phyloP scores from a whole-genome alignment of 495 filamentous ascomycete genomes.

The Pseudoneurospora amorphoporcata region DNA sequence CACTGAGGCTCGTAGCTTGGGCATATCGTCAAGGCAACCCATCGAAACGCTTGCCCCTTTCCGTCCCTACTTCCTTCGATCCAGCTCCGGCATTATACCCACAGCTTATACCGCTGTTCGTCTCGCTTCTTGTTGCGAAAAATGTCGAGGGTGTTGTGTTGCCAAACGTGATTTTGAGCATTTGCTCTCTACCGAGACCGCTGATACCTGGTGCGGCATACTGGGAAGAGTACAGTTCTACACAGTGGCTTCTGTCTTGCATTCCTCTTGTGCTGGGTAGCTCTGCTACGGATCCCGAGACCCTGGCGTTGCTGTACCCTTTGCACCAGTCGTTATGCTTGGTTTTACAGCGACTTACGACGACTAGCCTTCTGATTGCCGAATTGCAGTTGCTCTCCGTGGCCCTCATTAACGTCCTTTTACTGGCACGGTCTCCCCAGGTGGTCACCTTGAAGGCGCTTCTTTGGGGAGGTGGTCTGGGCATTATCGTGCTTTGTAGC shows the following conservation, averaged over 20 bases:
- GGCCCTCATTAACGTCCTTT: slow-evolving; percentile 69
- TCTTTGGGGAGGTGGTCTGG: slow-evolving; percentile 80
- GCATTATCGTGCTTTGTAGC: slow-evolving; percentile 59
- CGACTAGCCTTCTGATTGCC: slow-evolving; percentile 73
- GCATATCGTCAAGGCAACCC: slow-evolving; percentile 28
- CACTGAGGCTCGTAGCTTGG: slow-evolving; percentile 34
- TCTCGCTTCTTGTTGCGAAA: slow-evolving; percentile 65
- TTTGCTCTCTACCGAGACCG: slow-evolving; percentile 64
- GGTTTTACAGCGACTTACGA: slow-evolving; percentile 67
- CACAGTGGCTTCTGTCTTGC: slow-evolving; percentile 66
- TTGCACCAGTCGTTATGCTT: slow-evolving; percentile 73
- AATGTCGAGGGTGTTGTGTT: slow-evolving; percentile 47
- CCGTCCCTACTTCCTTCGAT: slow-evolving; percentile 67
- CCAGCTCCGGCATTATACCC: slow-evolving; percentile 89
- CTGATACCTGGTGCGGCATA: slow-evolving; percentile 54
- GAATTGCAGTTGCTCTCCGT: slow-evolving; percentile 81
- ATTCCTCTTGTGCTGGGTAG: slow-evolving; percentile 36
- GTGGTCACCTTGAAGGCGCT: slow-evolving; percentile 69
- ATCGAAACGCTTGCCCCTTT: slow-evolving; percentile 29
- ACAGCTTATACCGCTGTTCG: slow-evolving; percentile 59
- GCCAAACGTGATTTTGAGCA: slow-evolving; percentile 69
- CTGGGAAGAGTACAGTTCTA: slow-evolving; percentile 44
- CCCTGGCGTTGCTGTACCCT: slow-evolving; percentile 63
- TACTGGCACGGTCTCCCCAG: slow-evolving; percentile 75
- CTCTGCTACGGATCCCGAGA: slow-evolving; percentile 36